These are phyloP conservation scores for Tremellales sp. DNA, from an alignment of 1,284 basidiomycete genomes.

Conservation along the genomic window DNA sequence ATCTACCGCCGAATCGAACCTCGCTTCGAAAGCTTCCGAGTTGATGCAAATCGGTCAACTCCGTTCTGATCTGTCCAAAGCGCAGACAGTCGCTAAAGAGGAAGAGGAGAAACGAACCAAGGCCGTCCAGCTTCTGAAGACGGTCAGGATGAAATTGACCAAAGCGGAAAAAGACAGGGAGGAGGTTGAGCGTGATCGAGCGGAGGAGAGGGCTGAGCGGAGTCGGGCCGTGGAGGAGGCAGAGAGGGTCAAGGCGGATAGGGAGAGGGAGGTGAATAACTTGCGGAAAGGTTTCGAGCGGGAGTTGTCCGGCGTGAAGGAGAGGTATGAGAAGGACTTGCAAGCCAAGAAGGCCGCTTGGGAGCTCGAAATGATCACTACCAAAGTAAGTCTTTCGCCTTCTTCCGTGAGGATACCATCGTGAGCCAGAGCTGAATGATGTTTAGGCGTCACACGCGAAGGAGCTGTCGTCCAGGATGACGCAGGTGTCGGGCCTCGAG, in stretches of 20 bases:
- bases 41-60: constrained; percentile 58
- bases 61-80: constrained; percentile 59
- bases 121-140: constrained; percentile 81
- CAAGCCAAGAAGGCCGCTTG: constrained; percentile 62
- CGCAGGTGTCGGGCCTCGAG: constrained; percentile 67
- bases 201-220: constrained; percentile 63
- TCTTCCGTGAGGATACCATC: neutral
- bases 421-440: neutral
- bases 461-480: constrained; percentile 60
- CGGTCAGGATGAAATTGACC: constrained; percentile 84
- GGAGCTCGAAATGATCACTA: constrained; percentile 68
- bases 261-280: constrained; percentile 64
- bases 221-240: constrained; percentile 46
- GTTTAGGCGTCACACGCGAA: constrained; percentile 64
- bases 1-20: constrained; percentile 62
- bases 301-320: constrained; percentile 61
- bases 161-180: constrained; percentile 90
- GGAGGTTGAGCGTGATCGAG: constrained; percentile 57
- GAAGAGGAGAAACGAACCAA: constrained; percentile 96
- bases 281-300: constrained; percentile 71
- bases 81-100: constrained; percentile 66
- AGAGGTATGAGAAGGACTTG: constrained; percentile 70
- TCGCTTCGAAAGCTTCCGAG: constrained; percentile 48
- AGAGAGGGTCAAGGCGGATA: constrained; percentile 55
- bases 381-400: constrained; percentile 58